Percentiles rank a stretch among this genome's conserved stretches.
These are phyloP conservation scores for Hypomontagnella submonticulosa DNA, from an alignment of 495 filamentous ascomycete genomes.

Conservation along the genomic window DNA sequence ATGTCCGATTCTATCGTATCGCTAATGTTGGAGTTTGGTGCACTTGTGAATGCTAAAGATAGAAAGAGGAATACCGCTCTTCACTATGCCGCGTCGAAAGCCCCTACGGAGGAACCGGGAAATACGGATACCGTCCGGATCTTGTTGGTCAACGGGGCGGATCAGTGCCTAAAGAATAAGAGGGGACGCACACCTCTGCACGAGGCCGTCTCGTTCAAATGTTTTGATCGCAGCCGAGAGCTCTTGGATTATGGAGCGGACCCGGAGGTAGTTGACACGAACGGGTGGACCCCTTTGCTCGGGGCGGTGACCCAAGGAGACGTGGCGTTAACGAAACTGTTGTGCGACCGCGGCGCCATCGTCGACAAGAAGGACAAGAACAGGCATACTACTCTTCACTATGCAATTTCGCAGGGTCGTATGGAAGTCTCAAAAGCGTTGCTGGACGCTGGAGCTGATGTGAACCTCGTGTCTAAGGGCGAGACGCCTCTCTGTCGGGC, in stretches of 20 bases:
- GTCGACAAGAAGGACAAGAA: slow-evolving; percentile 38
- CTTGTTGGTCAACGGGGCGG: slow-evolving; percentile 43
- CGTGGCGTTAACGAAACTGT: slow-evolving; percentile 30
- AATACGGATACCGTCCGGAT: slow-evolving; percentile 37
- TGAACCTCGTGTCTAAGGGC: slow-evolving; percentile 35
- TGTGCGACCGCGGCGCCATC: slow-evolving; percentile 45
- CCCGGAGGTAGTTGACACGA: slow-evolving; percentile 32
- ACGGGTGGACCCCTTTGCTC: slow-evolving; percentile 38
- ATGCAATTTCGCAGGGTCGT: slow-evolving; percentile 42
- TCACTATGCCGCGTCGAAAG: slow-evolving; percentile 44
- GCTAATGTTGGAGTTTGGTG: slow-evolving; percentile 45
- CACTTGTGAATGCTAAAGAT: slow-evolving; percentile 38
- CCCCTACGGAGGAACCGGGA: slow-evolving; percentile 36
- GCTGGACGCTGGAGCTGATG: slow-evolving; percentile 41
- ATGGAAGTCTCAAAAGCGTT: slow-evolving; percentile 39
- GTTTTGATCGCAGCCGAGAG: slow-evolving; percentile 28
- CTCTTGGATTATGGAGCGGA: slow-evolving; percentile 47
- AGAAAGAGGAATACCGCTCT: slow-evolving; percentile 42
- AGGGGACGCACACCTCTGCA: slow-evolving; percentile 43
- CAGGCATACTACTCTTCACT: slow-evolving; percentile 40
- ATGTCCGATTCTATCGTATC: slow-evolving; percentile 42
- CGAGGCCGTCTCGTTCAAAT: slow-evolving; percentile 37
- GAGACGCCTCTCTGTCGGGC: slow-evolving; percentile 38
- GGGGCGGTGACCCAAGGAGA: slow-evolving; percentile 43
- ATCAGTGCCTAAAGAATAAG: slow-evolving; percentile 33